Conservation (phyloP, 306 rosid genomes). For the Dalbergia oliveri region DNA sequence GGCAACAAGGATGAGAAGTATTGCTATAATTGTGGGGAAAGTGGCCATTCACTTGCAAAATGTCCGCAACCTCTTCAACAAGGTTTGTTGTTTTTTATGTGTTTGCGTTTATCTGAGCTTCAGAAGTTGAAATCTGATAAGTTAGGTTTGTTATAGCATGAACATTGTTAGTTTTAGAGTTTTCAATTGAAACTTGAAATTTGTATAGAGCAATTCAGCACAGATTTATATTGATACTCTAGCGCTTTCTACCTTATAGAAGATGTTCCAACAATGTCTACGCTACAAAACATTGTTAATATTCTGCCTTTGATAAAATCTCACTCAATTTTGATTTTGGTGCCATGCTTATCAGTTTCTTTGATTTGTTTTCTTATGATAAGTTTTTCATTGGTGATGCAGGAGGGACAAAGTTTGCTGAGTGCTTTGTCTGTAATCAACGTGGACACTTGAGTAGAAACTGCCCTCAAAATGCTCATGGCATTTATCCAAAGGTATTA, state of each 20-base stretch:
- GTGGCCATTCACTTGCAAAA: conserved; percentile 75
- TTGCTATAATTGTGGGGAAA: conserved; percentile 91
- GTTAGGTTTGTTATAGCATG: neutral
- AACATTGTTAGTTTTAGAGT: neutral
- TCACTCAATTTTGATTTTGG: neutral
- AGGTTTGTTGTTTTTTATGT: conserved; percentile 51
- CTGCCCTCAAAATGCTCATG: conserved; percentile 88
- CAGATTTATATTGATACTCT: neutral
- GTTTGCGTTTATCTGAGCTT: neutral
- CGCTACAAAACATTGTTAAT: neutral
- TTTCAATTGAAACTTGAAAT: conserved; percentile 28
- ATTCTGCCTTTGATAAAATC: conserved; percentile 16
- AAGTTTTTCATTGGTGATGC: conserved; percentile 45
- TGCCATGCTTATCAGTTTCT: conserved; percentile 1
- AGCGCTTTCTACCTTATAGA: neutral
- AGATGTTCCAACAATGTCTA: neutral
- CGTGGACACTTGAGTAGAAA: conserved; percentile 90
- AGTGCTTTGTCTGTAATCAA: conserved; percentile 86
- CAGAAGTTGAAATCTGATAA: neutral
- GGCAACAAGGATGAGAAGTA: conserved; percentile 53
- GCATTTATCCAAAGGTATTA: conserved; percentile 93
- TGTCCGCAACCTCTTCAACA: conserved; percentile 74
- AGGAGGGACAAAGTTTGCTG: conserved; percentile 95
- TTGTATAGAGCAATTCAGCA: neutral
- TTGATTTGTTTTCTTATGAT: neutral